Evolutionary conservation across 2,329 filamentous ascomycete species (phyloP), one percentile per base, ranked within the genome.

Genomic region (Cytospora chrysosperma): DNA sequence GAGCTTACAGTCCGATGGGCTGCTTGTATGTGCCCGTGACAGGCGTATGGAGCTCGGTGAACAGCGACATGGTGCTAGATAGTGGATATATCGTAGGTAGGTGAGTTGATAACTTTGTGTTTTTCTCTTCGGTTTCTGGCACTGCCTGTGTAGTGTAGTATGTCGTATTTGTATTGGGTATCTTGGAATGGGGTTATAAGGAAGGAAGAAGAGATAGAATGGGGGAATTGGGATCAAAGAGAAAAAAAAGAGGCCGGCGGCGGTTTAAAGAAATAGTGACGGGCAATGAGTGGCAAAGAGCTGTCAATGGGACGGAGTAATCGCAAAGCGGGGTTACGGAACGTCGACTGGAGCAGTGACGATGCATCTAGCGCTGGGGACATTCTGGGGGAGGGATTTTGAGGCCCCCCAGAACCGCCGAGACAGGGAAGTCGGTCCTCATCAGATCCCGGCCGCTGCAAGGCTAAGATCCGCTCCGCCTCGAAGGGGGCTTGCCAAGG

Each of bases 11-110:
- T 74, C 85, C 85, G 65, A 83, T 86, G 68, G 85, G 85, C 72
- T 88, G 85, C 71, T 80, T 76, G 75, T 84, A 85, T 66, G 75
- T 50, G 74, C 85, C 88, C 70, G 86, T 85, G 69, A 85, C 67
- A 64, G 90, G 89, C 70, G 89, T 91, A 79, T 87, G 85, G 72
- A 92, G 82, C 75, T 88, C 82, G 68, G 82, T 77, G 62, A 69
- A 72, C 30, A 75, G 65, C 21, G 74, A 67, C 75, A 76, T 76
- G 58, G 56, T 73, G 69, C 43, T 61, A 30, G 43, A 12, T 21
- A 6, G 15, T 49, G 49, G 6, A 37, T 60, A 55, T 51, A 24
- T 54, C 27, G 21, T 30, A 26, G 28, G 40, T n/a, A 32, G 21
- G 17, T 12, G 37, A 17, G n/a, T 52, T 49, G 55, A 30, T 54